phyloP scores from a whole-genome alignment of 192 early-diverging fungal species.

The Gaertneriomyces semiglobifer region DNA sequence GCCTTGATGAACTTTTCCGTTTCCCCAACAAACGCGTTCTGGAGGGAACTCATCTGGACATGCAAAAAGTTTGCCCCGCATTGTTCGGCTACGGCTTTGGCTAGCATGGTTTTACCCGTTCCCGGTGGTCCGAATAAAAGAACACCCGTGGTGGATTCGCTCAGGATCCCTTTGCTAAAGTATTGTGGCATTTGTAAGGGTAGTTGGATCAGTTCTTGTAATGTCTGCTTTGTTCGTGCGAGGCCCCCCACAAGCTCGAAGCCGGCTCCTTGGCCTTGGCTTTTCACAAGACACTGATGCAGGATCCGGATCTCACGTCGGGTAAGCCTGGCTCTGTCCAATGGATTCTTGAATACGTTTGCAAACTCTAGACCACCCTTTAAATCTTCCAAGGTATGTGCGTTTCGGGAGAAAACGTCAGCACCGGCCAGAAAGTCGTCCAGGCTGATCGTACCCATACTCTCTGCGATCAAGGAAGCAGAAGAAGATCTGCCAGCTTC shows the following conservation, averaged over 20 bases:
- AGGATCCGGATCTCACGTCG: slow-evolving; percentile 2
- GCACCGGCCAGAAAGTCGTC: too few species aligned
- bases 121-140: slow-evolving; percentile 77
- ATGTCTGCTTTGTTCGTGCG: slow-evolving; percentile 26
- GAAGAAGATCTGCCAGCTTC: too few species aligned
- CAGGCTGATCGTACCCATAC: too few species aligned
- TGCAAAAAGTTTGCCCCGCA: slow-evolving; percentile 76
- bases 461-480: too few species aligned
- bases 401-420: too few species aligned
- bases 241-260: slow-evolving; percentile 25
- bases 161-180: slow-evolving; percentile 34
- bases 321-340: slow-evolving; percentile 2
- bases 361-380: background rate
- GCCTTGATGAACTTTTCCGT: slow-evolving; percentile 79
- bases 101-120: slow-evolving; percentile 89
- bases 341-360: slow-evolving; percentile 2
- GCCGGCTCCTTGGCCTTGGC: background rate
- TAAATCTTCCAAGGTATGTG: background rate
- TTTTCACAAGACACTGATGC: slow-evolving; percentile 8
- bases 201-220: slow-evolving; percentile 40
- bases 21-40: slow-evolving; percentile 94
- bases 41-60: slow-evolving; percentile 82
- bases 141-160: slow-evolving; percentile 37
- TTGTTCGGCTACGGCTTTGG: slow-evolving; percentile 77
- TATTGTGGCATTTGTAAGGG: slow-evolving; percentile 37